Conservation (phyloP, 371 early-diverging fungal genomes). For the Mucor irregularis region DNA sequence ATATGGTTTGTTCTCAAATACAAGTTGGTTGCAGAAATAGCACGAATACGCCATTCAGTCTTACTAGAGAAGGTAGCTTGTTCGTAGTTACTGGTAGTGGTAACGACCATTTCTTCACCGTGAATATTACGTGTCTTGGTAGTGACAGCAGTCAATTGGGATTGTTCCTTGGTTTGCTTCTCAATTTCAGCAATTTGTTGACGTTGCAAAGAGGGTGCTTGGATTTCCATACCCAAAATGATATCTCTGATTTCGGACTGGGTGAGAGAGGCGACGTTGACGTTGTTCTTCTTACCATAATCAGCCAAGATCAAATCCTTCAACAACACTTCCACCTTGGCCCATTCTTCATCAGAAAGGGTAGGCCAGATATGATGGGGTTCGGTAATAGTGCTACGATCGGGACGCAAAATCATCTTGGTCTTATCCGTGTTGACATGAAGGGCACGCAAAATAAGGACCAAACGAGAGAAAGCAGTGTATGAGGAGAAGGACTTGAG, state of each 20-base stretch:
- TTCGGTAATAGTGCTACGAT: conserved; percentile 90
- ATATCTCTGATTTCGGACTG: conserved; percentile 98
- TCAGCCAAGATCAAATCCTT: conserved; percentile 98
- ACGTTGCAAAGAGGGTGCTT: conserved; percentile 95
- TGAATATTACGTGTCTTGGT: conserved; percentile 96
- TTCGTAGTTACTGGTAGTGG: conserved; percentile 97
- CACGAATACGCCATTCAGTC: conserved; percentile 98
- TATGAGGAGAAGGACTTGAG: conserved; percentile 90
- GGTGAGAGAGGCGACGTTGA: conserved; percentile 95
- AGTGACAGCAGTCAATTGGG: conserved; percentile 93
- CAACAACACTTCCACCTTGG: conserved; percentile 92
- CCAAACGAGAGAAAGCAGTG: conserved; percentile 97
- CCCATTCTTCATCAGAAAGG: conserved; percentile 97
- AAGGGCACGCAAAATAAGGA: conserved; percentile 94
- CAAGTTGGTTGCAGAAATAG: conserved; percentile 93
- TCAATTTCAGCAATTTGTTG: conserved; percentile 98
- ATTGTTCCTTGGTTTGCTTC: conserved; percentile 90
- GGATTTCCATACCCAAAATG: conserved; percentile 98
- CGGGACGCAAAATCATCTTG: conserved; percentile 93
- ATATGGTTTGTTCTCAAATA: conserved; percentile 95
- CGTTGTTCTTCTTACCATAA: conserved; percentile 98
- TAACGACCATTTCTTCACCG: conserved; percentile 98
- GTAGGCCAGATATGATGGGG: conserved; percentile 98
- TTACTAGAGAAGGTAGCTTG: conserved; percentile 96
- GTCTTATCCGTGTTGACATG: conserved; percentile 97